Base-by-base conservation (phyloP, 768 basidiomycete species). In the Lactarius vividus region DNA sequence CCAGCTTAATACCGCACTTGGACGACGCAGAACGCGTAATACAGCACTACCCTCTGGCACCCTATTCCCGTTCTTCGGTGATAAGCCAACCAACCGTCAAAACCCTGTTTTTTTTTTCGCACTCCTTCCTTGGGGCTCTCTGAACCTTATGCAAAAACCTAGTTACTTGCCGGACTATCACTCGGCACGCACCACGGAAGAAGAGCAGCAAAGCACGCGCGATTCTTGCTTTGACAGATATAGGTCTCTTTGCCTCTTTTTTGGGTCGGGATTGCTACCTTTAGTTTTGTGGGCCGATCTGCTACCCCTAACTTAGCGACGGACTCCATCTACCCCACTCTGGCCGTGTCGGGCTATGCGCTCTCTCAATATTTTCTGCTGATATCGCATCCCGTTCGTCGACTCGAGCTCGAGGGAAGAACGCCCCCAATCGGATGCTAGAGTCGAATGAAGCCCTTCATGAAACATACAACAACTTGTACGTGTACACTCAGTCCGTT, bases 11-110 rank as follows among this genome's bases (percentile, higher is more conserved):
- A 28, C 64, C 59, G 26, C 59, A 16, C 49, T 49, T n/a, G 54
- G 54, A 20, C 59, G 23, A 20, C 16, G 42, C 54, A 29, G 29
- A 49, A 49, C n/a, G 54, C 55, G 59, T 57, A 61, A 61, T 57
- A 10, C 49, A 52, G 26, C 26, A 28, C 15, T 23, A 52, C 23
- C n/a, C n/a, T 49, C 23, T 49, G 46, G 23, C 39, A 53, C 60
- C 65, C 26, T 58, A 39, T 66, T 61, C 65, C 62, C 57, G 65
- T 66, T 66, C 57, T 54, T 59, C 57, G 65, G 65, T 66, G 61
- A 59, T 53, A 28, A 33, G 23, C 26, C 49, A 39, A 52, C 26
- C 49, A 31, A 57, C n/a, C 29, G 55, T 58, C 59, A 53, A 66
- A 66, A 62, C 65, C 55, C 64, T 65, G 64, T 39, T 61, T 61